Evolutionary conservation across 2,329 filamentous ascomycete genomes (phyloP).

Genomic region (Gnomoniopsis sp.): DNA sequence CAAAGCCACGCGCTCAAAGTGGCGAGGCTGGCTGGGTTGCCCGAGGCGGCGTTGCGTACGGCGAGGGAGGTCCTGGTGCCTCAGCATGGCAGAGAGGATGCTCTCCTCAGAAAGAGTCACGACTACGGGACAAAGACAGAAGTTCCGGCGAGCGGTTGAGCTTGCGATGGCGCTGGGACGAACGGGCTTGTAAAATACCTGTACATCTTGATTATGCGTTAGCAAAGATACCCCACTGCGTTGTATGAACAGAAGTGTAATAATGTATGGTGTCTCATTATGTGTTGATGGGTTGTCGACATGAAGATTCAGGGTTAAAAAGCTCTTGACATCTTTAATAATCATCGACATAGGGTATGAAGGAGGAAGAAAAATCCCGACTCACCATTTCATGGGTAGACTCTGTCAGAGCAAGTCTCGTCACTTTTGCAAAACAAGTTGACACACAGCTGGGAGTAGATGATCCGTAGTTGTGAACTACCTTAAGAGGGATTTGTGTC

Average conservation of each 20-base stretch:
- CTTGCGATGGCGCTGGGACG: background rate
- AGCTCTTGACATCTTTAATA: conserved; percentile 56
- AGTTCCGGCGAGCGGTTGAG: background rate
- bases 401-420: background rate
- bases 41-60: conserved; percentile 65
- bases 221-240: conserved; percentile 35
- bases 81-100: conserved; percentile 5
- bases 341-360: conserved; percentile 45
- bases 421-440: conserved; percentile 2
- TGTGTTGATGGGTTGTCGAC: conserved; percentile 57
- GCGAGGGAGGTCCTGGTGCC: conserved; percentile 55
- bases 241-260: conserved; percentile 19
- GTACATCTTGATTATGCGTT: conserved; percentile 26
- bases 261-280: conserved; percentile 48
- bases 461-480: conserved; percentile 20
- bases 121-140: background rate
- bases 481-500: conserved; percentile 8
- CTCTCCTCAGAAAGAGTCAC: background rate
- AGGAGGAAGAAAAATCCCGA: conserved; percentile 16
- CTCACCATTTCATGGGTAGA: conserved; percentile 6
- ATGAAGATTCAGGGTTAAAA: conserved; percentile 63
- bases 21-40: conserved; percentile 80
- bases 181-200: conserved; percentile 12
- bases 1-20: conserved; percentile 92
- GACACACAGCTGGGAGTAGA: conserved; percentile 8